Conservation (phyloP, 2,329 filamentous ascomycete genomes). For the Pestalotiopsis fici region DNA sequence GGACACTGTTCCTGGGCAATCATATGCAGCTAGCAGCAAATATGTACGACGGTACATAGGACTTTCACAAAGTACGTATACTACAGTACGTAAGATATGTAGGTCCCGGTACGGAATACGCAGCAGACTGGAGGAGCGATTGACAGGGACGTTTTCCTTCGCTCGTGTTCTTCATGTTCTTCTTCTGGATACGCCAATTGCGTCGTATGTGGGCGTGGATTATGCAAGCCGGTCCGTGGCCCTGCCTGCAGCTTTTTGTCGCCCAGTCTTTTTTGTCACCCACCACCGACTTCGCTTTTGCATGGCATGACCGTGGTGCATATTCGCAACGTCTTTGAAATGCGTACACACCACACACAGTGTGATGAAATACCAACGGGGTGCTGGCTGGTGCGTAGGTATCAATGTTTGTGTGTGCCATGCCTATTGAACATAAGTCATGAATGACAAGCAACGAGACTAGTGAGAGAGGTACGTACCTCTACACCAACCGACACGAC, state of each 20-base stretch:
- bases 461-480: background rate
- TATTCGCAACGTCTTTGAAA: background rate
- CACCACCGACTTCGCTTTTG: background rate
- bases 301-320: background rate
- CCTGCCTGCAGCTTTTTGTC: background rate
- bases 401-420: too few relatives aligned
- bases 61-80: background rate
- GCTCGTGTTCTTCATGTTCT: background rate
- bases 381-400: background rate
- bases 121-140: background rate
- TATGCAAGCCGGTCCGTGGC: constrained; percentile 8
- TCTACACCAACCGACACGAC: background rate
- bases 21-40: background rate
- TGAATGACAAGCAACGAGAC: background rate
- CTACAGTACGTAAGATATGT: too few relatives aligned
- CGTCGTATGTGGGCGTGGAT: background rate
- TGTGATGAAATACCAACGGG: background rate
- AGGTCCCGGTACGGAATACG: too few relatives aligned
- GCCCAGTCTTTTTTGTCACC: background rate
- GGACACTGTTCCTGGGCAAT: background rate
- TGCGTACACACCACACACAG: background rate
- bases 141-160: background rate
- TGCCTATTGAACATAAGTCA: background rate
- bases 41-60: background rate
- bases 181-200: background rate